phyloP scores from a whole-genome alignment of 768 basidiomycete genomes.

The Tylopilus cervinicoccineus region DNA sequence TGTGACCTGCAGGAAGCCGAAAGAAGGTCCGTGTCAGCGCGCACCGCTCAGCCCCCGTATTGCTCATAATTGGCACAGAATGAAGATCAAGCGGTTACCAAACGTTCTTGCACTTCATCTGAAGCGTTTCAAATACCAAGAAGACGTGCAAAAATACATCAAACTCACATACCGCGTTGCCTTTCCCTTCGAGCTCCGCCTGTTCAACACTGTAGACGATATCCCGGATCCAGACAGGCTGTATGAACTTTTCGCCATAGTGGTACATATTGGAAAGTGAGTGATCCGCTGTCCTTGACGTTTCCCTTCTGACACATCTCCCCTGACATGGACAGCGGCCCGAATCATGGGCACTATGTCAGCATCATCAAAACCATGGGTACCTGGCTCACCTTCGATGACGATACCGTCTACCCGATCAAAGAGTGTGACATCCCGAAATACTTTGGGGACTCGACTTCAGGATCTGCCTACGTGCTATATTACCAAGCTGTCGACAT shows the following conservation, averaged over 20 bases:
- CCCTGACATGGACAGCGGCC: constrained; percentile 56
- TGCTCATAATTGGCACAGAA: constrained; percentile 45
- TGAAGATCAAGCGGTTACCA: constrained; percentile 98
- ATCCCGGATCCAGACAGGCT: constrained; percentile 86
- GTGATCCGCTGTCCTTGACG: constrained; percentile 34
- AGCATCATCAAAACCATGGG: constrained; percentile 86
- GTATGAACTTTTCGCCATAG: constrained; percentile 93
- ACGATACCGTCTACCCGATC: constrained; percentile 86
- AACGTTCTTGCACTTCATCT: constrained; percentile 94
- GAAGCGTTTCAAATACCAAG: constrained; percentile 99
- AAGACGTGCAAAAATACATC: constrained; percentile 84
- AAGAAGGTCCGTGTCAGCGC: constrained; percentile 59
- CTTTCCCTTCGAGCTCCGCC: constrained; percentile 89
- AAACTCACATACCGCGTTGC: constrained; percentile 96
- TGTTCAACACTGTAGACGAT: constrained; percentile 97
- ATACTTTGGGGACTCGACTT: constrained; percentile 89
- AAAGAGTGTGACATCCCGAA: constrained; percentile 86
- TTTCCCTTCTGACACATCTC: constrained; percentile 10
- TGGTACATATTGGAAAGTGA: constrained; percentile 98
- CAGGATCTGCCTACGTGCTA: constrained; percentile 91
- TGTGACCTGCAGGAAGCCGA: constrained; percentile 97
- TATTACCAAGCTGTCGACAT: constrained; percentile 96
- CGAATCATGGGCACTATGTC: constrained; percentile 98
- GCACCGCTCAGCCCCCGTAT: background rate
- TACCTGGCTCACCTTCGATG: constrained; percentile 92